Percentiles rank a stretch among this genome's conserved stretches.
phyloP scores from a whole-genome alignment of 148 eudicot species.

The Mesembryanthemum crystallinum region DNA sequence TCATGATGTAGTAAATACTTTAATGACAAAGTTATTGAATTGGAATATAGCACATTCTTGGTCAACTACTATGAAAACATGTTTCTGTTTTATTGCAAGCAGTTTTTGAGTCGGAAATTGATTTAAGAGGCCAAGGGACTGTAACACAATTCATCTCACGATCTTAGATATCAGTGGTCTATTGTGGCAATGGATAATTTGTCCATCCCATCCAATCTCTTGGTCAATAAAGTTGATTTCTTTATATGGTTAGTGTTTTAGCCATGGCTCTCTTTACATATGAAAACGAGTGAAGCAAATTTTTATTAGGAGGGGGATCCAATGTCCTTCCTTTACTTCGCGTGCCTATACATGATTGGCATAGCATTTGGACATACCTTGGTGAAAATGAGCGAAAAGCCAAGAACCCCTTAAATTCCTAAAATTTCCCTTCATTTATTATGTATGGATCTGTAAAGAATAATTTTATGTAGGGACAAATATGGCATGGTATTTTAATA shows the following conservation, averaged over 20 bases:
- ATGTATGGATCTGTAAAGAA: no score
- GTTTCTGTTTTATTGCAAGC: neutral
- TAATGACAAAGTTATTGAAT: neutral
- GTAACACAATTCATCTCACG: neutral
- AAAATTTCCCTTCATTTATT: no score
- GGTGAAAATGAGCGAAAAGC: no score
- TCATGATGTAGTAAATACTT: neutral
- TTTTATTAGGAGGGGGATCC: neutral
- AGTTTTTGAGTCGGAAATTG: neutral
- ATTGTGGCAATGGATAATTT: neutral
- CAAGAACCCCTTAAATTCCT: no score
- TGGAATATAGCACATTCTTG: neutral
- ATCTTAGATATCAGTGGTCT: neutral
- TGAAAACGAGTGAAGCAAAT: neutral
- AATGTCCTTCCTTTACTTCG: neutral
- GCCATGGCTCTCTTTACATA: no score
- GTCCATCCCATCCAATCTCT: neutral
- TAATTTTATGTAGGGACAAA: no score
- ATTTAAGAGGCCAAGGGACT: neutral
- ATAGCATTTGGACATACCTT: neutral
- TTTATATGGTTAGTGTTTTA: no score
- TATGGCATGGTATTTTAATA: no score
- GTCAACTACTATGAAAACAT: neutral
- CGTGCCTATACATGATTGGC: neutral
- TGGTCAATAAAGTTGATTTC: neutral